phyloP scores from a whole-genome alignment of 192 early-diverging fungal species.

The Backusella morwellensis region DNA sequence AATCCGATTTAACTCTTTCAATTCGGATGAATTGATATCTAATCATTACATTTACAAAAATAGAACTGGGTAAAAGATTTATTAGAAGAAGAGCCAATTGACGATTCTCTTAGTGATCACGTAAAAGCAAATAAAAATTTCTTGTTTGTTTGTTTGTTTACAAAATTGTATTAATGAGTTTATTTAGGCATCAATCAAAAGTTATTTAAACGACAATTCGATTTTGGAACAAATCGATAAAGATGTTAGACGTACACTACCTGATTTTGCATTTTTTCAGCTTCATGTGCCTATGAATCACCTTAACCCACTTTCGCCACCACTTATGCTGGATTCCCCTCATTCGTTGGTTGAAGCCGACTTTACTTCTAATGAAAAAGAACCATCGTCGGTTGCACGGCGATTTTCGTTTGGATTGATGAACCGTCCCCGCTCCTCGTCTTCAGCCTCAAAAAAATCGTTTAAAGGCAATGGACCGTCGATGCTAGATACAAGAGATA shows the following conservation, averaged over 20 bases:
- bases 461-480: constrained; percentile 14
- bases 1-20: not conserved
- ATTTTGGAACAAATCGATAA: constrained; percentile 75
- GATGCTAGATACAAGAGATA: constrained; percentile 8
- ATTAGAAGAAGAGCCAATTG: constrained; percentile 50
- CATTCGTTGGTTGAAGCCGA: not conserved
- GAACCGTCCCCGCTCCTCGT: constrained; percentile 26
- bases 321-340: not conserved
- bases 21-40: not conserved
- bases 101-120: constrained; percentile 44
- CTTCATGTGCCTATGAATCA: constrained; percentile 54
- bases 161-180: not conserved
- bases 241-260: constrained; percentile 70
- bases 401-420: constrained; percentile 30
- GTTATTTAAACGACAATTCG: constrained; percentile 58
- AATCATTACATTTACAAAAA: not conserved
- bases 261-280: constrained; percentile 77
- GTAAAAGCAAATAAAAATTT: constrained; percentile 18
- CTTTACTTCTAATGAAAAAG: not conserved
- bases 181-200: constrained; percentile 43
- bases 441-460: constrained; percentile 31
- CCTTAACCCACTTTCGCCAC: constrained; percentile 46
- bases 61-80: constrained; percentile 61
- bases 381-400: not conserved
- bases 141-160: constrained; percentile 9